These are phyloP conservation scores for Benincasa hispida DNA, from an alignment of 306 rosid species.

Conservation along the genomic window DNA sequence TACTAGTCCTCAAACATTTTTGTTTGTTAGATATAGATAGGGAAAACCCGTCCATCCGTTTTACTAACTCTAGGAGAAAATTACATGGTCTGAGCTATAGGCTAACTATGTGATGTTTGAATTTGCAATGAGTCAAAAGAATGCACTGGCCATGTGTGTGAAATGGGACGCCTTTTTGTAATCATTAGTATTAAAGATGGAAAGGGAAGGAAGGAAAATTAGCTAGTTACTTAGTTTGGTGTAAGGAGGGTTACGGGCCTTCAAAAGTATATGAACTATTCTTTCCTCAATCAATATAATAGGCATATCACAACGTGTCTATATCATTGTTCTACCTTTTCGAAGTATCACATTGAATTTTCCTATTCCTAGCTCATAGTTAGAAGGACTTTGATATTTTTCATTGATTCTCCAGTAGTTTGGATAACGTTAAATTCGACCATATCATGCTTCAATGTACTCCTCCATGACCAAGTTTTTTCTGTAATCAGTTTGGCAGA, in stretches of 20 bases:
- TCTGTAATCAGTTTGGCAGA: not conserved
- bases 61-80: not conserved
- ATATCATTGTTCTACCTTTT: not conserved
- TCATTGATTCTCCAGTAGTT: not conserved
- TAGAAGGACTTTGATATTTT: not conserved
- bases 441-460: not conserved
- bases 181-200: not conserved
- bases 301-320: not conserved
- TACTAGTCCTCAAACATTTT: not conserved
- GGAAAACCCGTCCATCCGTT: not conserved
- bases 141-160: not conserved
- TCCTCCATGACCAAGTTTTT: not conserved
- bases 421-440: not conserved
- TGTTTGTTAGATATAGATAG: not conserved
- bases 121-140: not conserved
- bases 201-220: not conserved
- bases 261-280: not conserved
- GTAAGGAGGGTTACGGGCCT: not conserved
- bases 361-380: not conserved
- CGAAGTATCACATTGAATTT: not conserved
- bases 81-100: not conserved
- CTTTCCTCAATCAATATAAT: not conserved
- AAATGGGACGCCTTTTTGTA: not conserved
- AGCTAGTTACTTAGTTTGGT: not conserved
- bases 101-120: not conserved